phyloP scores from a whole-genome alignment of 441 rosid genomes.

The Aquilaria agallochum region DNA sequence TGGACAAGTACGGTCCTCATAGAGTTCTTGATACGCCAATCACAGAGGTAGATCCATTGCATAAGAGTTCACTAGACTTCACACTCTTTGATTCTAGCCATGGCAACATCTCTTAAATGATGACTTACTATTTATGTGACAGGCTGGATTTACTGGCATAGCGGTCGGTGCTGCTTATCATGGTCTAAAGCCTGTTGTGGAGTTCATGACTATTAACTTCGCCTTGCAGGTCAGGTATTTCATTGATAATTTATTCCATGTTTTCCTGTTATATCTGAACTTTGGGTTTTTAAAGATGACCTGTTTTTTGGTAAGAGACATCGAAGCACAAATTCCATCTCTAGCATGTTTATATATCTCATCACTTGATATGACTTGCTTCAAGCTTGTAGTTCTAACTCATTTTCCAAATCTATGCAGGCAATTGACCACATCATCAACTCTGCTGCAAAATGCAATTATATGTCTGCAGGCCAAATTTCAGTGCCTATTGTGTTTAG shows the following conservation, averaged over 20 bases:
- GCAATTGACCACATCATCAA: slow-evolving; percentile 95
- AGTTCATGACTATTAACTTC: slow-evolving; percentile 97
- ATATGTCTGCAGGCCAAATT: slow-evolving; percentile 93
- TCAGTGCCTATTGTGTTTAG: slow-evolving; percentile 84
- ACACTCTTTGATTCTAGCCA: too few species aligned
- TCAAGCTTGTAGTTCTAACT: not conserved
- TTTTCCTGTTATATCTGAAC: too few species aligned
- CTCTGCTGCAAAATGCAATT: slow-evolving; percentile 87
- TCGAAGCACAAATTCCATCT: not conserved
- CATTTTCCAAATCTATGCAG: slow-evolving; percentile 28
- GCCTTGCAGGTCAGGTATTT: slow-evolving; percentile 70
- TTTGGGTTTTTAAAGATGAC: not conserved
- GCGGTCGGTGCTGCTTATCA: slow-evolving; percentile 98
- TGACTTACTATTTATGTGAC: not conserved
- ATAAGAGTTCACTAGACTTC: too few species aligned
- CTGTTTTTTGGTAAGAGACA: not conserved
- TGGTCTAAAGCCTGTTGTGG: slow-evolving; percentile 88
- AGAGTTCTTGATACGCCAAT: slow-evolving; percentile 97
- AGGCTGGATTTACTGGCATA: slow-evolving; percentile 99
- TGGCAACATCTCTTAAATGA: too few species aligned
- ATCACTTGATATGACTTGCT: slow-evolving; percentile 1
- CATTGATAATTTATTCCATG: not conserved
- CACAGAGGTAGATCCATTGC: slow-evolving; percentile 55
- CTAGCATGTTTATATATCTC: not conserved
- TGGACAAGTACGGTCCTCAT: slow-evolving; percentile 95